Evolutionary conservation across 192 early-diverging fungal species (phyloP), one percentile per base, ranked within the genome.

Genomic region (Coemansia sp.): DNA sequence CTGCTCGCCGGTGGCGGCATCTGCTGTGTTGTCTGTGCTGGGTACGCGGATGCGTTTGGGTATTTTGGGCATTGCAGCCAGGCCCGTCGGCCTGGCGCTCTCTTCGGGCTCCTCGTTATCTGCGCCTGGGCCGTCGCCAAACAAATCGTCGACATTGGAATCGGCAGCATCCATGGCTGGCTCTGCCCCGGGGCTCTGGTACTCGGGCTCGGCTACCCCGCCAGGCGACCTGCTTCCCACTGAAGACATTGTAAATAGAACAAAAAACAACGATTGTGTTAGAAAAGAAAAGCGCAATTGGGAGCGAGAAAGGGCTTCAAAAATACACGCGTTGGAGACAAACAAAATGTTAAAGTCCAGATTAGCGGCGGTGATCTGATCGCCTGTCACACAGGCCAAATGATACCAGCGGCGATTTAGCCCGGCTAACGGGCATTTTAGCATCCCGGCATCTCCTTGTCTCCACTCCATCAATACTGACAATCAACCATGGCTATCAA

Each of bases 1-100:
- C 9, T 10, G 53, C 3, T 16, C 21, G 4, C 7, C 21, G 4
- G 22, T 40, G n/a, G 25, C 21, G 53, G 27, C 45, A 16, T 50
- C 51, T 45, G 18, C 14, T n/a, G 54, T 24, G 25, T 35, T 21
- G 33, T 21, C 19, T 9, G 19, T 30, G 22, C 53, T 40, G 32
- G 6, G 14, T 22, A 12, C 3, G 6, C 35, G 57, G 9, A 31
- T 43, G 38, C 58, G 67, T 38, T 77, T 77, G 14, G 74, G 74
- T 14, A 77, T 77, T 38, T 67, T 71, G 60, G 67, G 73, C 68
- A 77, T 70, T 9, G 73, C 59, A 0, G 57, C 32, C 29, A 63
- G 50, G 12, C 27, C 47, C n/a, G 48, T 28, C 28, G 48, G 25
- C 24, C 18, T n/a, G 14, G 23, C 25, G 24, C 28, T 25, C 24